Evolutionary conservation across 2,329 filamentous ascomycete species (phyloP), one percentile per base, ranked within the genome.

Genomic region (Apiospora arundinis): DNA sequence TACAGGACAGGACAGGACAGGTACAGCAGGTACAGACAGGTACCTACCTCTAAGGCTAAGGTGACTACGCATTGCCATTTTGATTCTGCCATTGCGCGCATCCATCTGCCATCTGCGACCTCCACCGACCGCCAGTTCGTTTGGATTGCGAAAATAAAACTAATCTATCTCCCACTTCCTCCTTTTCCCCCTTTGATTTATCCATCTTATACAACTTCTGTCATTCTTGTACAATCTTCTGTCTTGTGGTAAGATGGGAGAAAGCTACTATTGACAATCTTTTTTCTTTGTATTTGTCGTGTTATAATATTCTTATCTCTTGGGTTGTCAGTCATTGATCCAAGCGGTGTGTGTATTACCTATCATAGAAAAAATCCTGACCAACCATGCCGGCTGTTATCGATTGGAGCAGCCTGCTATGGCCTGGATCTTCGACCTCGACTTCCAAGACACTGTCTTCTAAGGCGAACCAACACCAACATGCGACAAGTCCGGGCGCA

Each of bases 381-480:
- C 37, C 66, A 9, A 52, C n/a, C 46, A 69, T 69, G 67, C 45
- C 67, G 28, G 67, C 67, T 40, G 46, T 69, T 18, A 69, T 69
- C 67, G 67, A 69, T 23, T 69, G 67, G 67, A 23, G 28, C 46
- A 69, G 67, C 67, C 37, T 69, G 46, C 46, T 69, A 12, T 46
- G 46, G 66, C 46, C 44, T 12, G 42, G 42, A 16, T 45, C 42
- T 7, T 37, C 25, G 11, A 28, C 65, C 23, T 32, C 66, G 44
- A 21, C 44, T 28, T 16, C 66, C 18, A 45, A 45, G 40, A 32
- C 66, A 48, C 42, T 18, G 42, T 48, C 66, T 45, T 48, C 44
- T 18, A 45, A 21, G 32, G 23, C 66, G 42, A 28, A n/a, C 9
- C 42, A 45, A 12, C 42, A 23, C 16, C 66, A 32, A 11, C 25